Evolutionary conservation across 1,284 basidiomycete genomes (phyloP), one percentile per base, ranked within the genome.

Genomic region (Rhodotorula sp.): DNA sequence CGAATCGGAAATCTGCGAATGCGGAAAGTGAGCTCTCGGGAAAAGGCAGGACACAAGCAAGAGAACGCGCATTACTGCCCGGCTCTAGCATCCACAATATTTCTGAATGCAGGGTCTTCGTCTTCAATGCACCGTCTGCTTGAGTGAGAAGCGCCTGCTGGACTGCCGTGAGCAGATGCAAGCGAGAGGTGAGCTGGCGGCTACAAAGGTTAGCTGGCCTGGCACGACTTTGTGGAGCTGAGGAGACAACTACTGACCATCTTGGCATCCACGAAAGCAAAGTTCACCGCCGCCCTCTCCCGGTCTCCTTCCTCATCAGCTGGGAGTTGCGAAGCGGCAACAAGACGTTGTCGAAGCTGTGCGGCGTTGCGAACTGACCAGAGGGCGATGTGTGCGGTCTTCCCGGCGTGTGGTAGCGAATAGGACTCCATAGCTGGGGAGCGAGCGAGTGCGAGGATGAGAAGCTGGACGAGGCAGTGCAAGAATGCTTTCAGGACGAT

Each of bases 51-150:
- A 44, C 11, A 62, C 13, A 17, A 13, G 52, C 8, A 7, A 7
- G 36, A 15, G 4, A 20, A 19, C 84, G 62, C 62, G 90, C 90
- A 79, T 93, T 94, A 76, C 91, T 90, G 27, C 88, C 90, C 1
- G 91, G 90, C 74, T 89, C 91, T 56, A 96, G 83, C 27, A 85
- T 82, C 84, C 89, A 92, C 19, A 96, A 83, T 62, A 96, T 85
- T 79, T 96, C 93, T 0, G 90, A 92, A 78, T 95, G 91, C 0
- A 91, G 82, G 0, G 90, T 89, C 80, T 88, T 89, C 4, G 91
- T 92, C 57, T 87, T 84, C 67, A 92, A 81, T 27, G 54, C 87
- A 84, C 29, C 52, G n/a, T 56, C 53, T 27, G 84, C 80, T n/a
- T 86, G 84, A 0, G 90, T 86, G 19, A 94, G 82, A 10, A 92